phyloP scores from a whole-genome alignment of 768 basidiomycete genomes.

The Kwoniella europaea region DNA sequence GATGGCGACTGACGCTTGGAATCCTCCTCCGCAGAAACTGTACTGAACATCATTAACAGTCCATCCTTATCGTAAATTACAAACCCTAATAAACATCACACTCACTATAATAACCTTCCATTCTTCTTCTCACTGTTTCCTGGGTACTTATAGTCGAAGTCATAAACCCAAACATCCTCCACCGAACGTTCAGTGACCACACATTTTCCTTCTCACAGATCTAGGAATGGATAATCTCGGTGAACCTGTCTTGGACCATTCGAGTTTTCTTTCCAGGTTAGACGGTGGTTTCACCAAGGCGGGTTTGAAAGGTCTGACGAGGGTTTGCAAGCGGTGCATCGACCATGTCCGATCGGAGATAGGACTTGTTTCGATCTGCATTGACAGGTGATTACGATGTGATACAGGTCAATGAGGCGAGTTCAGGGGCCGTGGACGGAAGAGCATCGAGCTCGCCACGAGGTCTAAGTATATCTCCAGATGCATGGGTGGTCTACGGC shows the following conservation, averaged over 20 bases:
- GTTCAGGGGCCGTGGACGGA: too few relatives aligned
- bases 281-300: slow-evolving; percentile 9
- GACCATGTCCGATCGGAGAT: not conserved
- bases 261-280: slow-evolving; percentile 1
- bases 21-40: slow-evolving; percentile 16
- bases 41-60: not conserved
- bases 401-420: not conserved
- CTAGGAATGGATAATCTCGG: not conserved
- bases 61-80: not conserved
- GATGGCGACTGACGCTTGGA: slow-evolving; percentile 6
- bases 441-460: too few relatives aligned
- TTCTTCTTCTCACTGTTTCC: not conserved
- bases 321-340: not conserved
- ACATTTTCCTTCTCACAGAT: not conserved
- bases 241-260: slow-evolving; percentile 3
- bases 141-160: not conserved
- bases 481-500: too few relatives aligned
- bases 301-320: slow-evolving; percentile 7
- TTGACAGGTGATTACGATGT: not conserved
- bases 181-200: slow-evolving; percentile 5
- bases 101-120: slow-evolving; percentile 9
- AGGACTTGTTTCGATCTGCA: not conserved
- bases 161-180: slow-evolving; percentile 2
- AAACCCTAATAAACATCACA: not conserved
- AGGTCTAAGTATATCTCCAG: too few relatives aligned